These are phyloP conservation scores for Hibiscus mutabilis DNA, from an alignment of 345 rosid genomes.

Conservation along the genomic window DNA sequence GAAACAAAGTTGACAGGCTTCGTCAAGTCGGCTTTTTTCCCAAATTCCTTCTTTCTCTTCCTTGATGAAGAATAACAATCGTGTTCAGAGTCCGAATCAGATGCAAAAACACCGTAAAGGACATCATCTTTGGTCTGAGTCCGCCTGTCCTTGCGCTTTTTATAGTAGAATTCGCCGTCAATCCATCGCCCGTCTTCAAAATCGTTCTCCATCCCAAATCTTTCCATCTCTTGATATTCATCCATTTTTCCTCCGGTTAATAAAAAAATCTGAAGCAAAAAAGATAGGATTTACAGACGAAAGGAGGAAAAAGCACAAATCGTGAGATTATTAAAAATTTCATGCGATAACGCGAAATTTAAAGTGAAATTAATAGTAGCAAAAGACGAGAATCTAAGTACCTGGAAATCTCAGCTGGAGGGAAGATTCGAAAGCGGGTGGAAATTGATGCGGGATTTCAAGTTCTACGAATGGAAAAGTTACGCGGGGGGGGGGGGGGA, in stretches of 20 bases:
- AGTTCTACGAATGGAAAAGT: not conserved
- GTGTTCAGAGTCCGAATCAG: slow-evolving; percentile 53
- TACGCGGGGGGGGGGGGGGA: not conserved
- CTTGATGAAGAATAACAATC: slow-evolving; percentile 36
- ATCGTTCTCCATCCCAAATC: slow-evolving; percentile 76
- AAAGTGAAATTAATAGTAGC: not conserved
- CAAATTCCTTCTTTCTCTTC: slow-evolving; percentile 45
- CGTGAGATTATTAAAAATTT: not conserved
- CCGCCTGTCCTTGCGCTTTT: slow-evolving; percentile 52
- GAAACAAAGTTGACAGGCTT: slow-evolving; percentile 82
- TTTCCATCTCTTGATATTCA: slow-evolving; percentile 81
- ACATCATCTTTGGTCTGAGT: slow-evolving; percentile 67
- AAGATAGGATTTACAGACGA: not conserved
- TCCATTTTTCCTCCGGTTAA: slow-evolving; percentile 38
- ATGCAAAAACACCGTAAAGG: slow-evolving; percentile 57
- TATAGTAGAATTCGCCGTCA: slow-evolving; percentile 60
- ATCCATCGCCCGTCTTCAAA: slow-evolving; percentile 77
- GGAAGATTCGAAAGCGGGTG: not conserved
- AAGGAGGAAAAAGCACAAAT: not conserved
- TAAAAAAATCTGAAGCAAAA: not conserved
- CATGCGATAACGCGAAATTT: not conserved
- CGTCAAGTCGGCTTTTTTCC: slow-evolving; percentile 49
- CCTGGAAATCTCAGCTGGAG: not conserved
- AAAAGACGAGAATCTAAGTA: not conserved
- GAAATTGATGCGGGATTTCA: not conserved